phyloP scores from a whole-genome alignment of 768 basidiomycete species.

The Pleurotus eryngii region DNA sequence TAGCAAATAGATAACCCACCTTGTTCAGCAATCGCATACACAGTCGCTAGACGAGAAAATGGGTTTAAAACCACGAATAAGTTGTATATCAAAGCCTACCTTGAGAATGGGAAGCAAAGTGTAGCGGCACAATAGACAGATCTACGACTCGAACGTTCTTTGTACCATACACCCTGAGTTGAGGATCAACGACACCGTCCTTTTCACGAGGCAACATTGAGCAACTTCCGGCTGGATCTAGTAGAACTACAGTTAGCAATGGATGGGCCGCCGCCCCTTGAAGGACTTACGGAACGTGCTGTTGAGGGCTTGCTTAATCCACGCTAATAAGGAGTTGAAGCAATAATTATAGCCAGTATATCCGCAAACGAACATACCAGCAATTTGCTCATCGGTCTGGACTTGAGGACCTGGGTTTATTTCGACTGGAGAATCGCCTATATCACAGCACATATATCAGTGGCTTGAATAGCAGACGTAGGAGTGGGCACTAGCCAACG shows the following conservation, averaged over 20 bases:
- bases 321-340: not conserved
- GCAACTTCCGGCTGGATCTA: conserved; percentile 39
- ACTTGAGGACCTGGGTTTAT: conserved; percentile 1
- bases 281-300: not conserved
- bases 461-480: conserved; percentile 31
- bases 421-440: not conserved
- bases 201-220: conserved; percentile 40
- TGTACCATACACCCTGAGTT: conserved; percentile 44
- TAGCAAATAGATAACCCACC: conserved; percentile 22
- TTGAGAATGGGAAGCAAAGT: conserved; percentile 45
- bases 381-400: conserved; percentile 1
- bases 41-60: conserved; percentile 26
- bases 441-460: conserved; percentile 30
- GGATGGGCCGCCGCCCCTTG: not conserved
- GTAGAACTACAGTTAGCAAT: not conserved
- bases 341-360: not conserved
- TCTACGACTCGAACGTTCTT: conserved; percentile 54
- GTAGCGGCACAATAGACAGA: conserved; percentile 51
- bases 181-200: conserved; percentile 25
- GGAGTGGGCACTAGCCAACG: conserved; percentile 9
- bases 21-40: conserved; percentile 46
- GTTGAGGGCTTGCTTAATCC: not conserved
- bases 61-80: not conserved
- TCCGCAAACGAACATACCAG: not conserved
- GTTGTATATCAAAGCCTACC: conserved; percentile 22